Evolutionary conservation across 1,284 basidiomycete species (phyloP).

Genomic region (Moniliella sp.): DNA sequence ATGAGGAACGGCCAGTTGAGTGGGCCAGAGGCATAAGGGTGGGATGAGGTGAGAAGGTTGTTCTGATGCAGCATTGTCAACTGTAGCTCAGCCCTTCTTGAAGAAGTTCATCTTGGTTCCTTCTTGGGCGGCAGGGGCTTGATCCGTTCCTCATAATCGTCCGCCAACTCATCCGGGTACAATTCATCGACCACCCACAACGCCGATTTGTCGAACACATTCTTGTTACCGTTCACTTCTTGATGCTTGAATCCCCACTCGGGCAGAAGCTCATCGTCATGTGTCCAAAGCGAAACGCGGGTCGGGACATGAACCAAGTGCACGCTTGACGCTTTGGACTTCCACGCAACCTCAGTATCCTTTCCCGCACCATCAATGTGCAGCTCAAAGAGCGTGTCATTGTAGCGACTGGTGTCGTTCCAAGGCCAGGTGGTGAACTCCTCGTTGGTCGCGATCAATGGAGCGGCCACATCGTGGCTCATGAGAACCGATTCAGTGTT

Average conservation of each 20-base stretch:
- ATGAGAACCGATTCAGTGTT: slow-evolving; percentile 61
- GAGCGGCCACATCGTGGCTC: slow-evolving; percentile 91
- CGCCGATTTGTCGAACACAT: slow-evolving; percentile 55
- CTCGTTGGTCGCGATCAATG: slow-evolving; percentile 89
- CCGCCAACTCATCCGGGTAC: slow-evolving; percentile 42
- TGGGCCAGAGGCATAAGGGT: slow-evolving; percentile 80
- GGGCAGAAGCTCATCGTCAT: slow-evolving; percentile 52
- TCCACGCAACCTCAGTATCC: slow-evolving; percentile 4
- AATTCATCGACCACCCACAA: slow-evolving; percentile 76
- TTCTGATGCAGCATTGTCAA: slow-evolving; percentile 92
- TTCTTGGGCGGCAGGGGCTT: slow-evolving; percentile 40
- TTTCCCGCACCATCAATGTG: slow-evolving; percentile 10
- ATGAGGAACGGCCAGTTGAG: slow-evolving; percentile 95
- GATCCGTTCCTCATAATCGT: slow-evolving; percentile 14
- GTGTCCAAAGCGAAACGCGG: slow-evolving; percentile 80
- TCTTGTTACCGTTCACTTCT: slow-evolving; percentile 95
- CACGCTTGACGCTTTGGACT: slow-evolving; percentile 18
- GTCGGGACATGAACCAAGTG: slow-evolving; percentile 58
- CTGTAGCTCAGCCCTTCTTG: slow-evolving; percentile 85
- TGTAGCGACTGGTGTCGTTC: slow-evolving; percentile 34
- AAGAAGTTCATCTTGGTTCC: slow-evolving; percentile 68
- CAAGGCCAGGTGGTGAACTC: slow-evolving; percentile 55
- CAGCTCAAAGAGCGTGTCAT: slow-evolving; percentile 36
- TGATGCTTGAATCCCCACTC: slow-evolving; percentile 94
- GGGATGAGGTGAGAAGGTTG: slow-evolving; percentile 72